Evolutionary conservation across 2,329 filamentous ascomycete genomes (phyloP).

Genomic region (Claviceps sorghi): DNA sequence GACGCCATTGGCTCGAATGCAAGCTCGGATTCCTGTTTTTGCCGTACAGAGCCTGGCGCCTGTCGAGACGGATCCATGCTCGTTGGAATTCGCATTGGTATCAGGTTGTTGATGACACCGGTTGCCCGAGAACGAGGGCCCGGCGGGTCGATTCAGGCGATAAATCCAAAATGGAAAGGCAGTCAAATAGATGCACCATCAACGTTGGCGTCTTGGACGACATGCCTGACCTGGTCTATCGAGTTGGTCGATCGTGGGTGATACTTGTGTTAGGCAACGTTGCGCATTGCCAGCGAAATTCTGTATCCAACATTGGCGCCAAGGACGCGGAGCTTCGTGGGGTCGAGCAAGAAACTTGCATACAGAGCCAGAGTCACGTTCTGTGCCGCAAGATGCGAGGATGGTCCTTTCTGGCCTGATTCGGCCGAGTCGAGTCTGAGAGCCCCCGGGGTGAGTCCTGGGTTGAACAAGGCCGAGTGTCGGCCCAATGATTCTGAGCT

Average conservation of each 20-base stretch:
- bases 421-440: slow-evolving; percentile 16
- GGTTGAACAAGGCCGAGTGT: slow-evolving; percentile 52
- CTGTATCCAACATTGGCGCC: slow-evolving; percentile 60
- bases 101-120: slow-evolving; percentile 61
- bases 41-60: slow-evolving; percentile 53
- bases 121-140: slow-evolving; percentile 61
- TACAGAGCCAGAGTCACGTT: too few species aligned
- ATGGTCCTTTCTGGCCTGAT: slow-evolving; percentile 4
- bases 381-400: background rate
- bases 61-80: slow-evolving; percentile 41
- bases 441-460: slow-evolving; percentile 44
- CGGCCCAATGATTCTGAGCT: slow-evolving; percentile 50
- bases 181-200: slow-evolving; percentile 58
- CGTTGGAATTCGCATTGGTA: slow-evolving; percentile 51
- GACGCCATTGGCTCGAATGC: slow-evolving; percentile 53
- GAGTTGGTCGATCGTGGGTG: slow-evolving; percentile 47
- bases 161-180: slow-evolving; percentile 62
- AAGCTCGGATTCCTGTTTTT: slow-evolving; percentile 64
- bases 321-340: slow-evolving; percentile 27
- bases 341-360: too few species aligned
- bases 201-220: slow-evolving; percentile 52
- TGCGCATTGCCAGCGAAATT: slow-evolving; percentile 64
- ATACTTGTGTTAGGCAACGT: slow-evolving; percentile 54
- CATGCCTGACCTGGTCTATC: slow-evolving; percentile 46
- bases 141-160: slow-evolving; percentile 52